These are phyloP conservation scores for Ophiostoma sp. DNA, from an alignment of 2,329 filamentous ascomycete genomes.

Conservation along the genomic window DNA sequence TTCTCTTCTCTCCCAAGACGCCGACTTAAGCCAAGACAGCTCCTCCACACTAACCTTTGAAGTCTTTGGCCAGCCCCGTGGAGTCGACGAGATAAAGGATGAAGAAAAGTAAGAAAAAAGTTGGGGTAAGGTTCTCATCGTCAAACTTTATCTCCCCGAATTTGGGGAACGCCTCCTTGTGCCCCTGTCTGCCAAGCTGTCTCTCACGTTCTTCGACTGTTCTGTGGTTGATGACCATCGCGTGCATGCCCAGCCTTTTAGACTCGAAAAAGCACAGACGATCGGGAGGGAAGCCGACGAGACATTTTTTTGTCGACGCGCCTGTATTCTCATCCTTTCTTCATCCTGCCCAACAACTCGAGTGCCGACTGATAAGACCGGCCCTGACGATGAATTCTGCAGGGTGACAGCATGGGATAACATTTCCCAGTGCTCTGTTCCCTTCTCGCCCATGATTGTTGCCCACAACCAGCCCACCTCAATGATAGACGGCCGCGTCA, in stretches of 20 bases:
- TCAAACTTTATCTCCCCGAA: not conserved
- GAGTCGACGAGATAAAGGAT: not conserved
- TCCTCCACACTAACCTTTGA: not conserved
- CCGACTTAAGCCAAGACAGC: not conserved
- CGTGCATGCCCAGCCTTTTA: not conserved
- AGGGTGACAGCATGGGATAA: not conserved
- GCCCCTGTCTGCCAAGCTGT: not conserved
- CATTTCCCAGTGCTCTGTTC: not conserved
- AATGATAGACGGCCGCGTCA: not conserved
- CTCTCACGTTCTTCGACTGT: not conserved
- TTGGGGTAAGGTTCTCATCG: not conserved
- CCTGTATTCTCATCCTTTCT: not conserved
- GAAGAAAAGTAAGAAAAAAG: not conserved
- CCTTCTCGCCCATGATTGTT: not conserved
- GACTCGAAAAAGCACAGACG: not conserved
- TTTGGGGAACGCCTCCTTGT: not conserved
- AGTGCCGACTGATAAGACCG: not conserved
- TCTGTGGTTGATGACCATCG: no score
- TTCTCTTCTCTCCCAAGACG: not conserved
- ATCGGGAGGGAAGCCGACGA: not conserved
- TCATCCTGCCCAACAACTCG: not conserved
- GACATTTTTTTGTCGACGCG: not conserved
- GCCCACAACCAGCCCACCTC: not conserved
- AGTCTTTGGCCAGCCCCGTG: not conserved
- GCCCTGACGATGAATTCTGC: not conserved